Conservation (phyloP, 2,329 filamentous ascomycete species). For the Phaeosphaeria sp. region DNA sequence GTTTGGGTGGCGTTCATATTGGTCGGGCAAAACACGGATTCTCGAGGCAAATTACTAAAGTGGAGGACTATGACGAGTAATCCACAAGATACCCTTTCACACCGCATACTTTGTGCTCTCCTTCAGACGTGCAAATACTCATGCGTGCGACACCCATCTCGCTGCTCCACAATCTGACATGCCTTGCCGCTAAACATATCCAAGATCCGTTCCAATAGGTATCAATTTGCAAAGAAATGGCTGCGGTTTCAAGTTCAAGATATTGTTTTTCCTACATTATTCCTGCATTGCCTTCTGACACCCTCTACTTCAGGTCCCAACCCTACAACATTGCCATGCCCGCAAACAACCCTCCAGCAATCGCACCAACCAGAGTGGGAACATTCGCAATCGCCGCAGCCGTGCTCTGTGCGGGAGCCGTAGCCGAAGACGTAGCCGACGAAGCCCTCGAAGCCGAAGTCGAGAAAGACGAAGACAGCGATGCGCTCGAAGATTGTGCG, state of each 20-base stretch:
- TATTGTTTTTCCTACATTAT: background rate
- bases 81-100: conserved; percentile 38
- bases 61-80: conserved; percentile 17
- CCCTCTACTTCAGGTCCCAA: background rate
- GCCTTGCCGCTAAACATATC: background rate
- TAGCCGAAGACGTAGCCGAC: conserved; percentile 15
- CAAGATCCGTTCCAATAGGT: background rate
- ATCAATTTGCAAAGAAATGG: background rate
- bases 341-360: conserved; percentile 29
- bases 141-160: background rate
- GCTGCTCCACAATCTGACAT: background rate
- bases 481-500: conserved; percentile 7
- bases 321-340: conserved; percentile 24
- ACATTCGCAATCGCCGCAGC: conserved; percentile 24
- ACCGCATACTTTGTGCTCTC: conserved; percentile 1
- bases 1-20: conserved; percentile 29
- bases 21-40: conserved; percentile 24
- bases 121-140: background rate
- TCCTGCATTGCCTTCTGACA: background rate
- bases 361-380: conserved; percentile 21
- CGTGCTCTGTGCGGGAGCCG: conserved; percentile 20
- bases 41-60: conserved; percentile 15
- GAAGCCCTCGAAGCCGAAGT: conserved; percentile 8
- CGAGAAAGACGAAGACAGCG: conserved; percentile 8
- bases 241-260: background rate